Base-by-base conservation (phyloP, 2,329 filamentous ascomycete genomes). In the Botrytis fragariae region DNA sequence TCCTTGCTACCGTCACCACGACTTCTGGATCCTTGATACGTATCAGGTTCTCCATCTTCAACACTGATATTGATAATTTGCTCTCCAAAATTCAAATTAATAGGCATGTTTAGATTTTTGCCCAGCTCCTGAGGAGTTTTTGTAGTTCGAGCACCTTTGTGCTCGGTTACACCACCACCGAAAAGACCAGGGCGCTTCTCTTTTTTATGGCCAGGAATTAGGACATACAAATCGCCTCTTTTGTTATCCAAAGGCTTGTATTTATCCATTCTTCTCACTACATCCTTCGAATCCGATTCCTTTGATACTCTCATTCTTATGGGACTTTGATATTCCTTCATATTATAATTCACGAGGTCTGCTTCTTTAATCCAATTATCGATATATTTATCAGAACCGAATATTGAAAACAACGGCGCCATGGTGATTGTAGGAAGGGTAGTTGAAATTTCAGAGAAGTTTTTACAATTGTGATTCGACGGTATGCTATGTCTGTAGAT, bases 311-410 rank as follows among this genome's bases (percentile, higher is more conserved):
- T 29, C 14, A 54, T 29, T 25, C 12, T 48, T 22, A 1, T 9
- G 4, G 25, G 48, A 12, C 1, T 14, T n/a, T n/a, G 0, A 14
- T 14, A 51, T 0, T 14, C 12, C 4, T 12, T 1, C 10, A 12
- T 5, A 12, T 51, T 4, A 25, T 51, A 25, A 1, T 25, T 25
- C 22, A 0, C 4, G 5, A 32, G 2, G 1, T 64, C 42, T 10
- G 32, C 10, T 20, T 45, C 10, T 22, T 16, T 0, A 16, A 64
- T 35, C 4, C 22, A 45, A 5, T 35, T 7, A 0, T 25, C 1
- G 42, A 25, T 22, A 54, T 3, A 14, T 44, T 44, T 7, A 44
- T 8, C 42, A 44, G 44, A 45, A 8, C 18, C 44, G 44, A 45
- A 7, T 1, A 20, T 10, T 10, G 2, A 45, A 20, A 45, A 22